These are phyloP conservation scores for Naganishia vishniacii DNA, from an alignment of 768 basidiomycete species.

Conservation along the genomic window DNA sequence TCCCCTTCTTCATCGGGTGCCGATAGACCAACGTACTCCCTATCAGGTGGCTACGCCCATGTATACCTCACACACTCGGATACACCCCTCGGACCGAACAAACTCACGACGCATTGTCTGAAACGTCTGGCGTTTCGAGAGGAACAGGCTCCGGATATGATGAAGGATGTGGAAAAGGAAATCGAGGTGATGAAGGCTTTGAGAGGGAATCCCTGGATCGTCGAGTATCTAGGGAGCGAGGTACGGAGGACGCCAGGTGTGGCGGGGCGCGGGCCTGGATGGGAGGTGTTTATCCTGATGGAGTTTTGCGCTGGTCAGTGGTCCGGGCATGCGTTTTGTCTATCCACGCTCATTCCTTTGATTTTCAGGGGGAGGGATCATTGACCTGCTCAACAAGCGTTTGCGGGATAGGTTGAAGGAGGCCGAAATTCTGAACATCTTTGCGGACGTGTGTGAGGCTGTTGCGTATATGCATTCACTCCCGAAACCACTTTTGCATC, in stretches of 20 bases:
- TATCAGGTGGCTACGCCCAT: constrained; percentile 88
- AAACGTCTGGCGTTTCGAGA: constrained; percentile 91
- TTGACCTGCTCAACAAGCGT: constrained; percentile 98
- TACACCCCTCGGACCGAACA: constrained; percentile 58
- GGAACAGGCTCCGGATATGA: constrained; percentile 79
- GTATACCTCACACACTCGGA: constrained; percentile 90
- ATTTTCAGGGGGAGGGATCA: constrained; percentile 81
- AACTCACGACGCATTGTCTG: constrained; percentile 77
- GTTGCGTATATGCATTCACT: constrained; percentile 95
- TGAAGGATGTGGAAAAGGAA: constrained; percentile 91
- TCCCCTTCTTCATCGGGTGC: constrained; percentile 11
- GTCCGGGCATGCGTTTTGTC: constrained; percentile 7
- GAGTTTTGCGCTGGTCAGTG: constrained; percentile 81
- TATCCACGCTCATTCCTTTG: neutral
- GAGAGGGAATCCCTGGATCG: constrained; percentile 30
- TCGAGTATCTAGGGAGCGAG: constrained; percentile 31
- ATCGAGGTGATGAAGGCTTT: constrained; percentile 88
- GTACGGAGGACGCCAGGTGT: constrained; percentile 85
- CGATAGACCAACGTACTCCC: constrained; percentile 26
- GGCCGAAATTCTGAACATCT: constrained; percentile 93
- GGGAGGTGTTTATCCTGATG: constrained; percentile 98
- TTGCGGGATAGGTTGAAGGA: constrained; percentile 90
- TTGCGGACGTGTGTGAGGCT: constrained; percentile 94
- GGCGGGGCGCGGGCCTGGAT: constrained; percentile 49
- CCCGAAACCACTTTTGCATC: constrained; percentile 81